Base-by-base conservation (phyloP, 169 alveolate species). In the Plasmodium reichenowi region DNA sequence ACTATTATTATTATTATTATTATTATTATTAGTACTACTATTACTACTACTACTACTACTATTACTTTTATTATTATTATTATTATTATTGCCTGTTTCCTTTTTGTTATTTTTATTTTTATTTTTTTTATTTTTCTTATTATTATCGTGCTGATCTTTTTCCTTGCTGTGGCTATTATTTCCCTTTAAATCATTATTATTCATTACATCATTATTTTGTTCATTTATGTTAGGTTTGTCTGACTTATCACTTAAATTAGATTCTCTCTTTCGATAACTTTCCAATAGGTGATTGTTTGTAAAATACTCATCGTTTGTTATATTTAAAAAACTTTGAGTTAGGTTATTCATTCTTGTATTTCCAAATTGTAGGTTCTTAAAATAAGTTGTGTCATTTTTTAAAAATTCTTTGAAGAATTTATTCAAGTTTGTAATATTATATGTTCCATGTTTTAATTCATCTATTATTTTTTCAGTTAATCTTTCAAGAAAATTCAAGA, bases 401-500 rank as follows among this genome's bases (percentile, higher is more conserved):
- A 72, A 26, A 43, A 86, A 62, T 47, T 86, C 92, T 54, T 54
- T 86, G 66, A 86, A 86, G 66, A 86, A 72, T 59, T 38, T 86
- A 71, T 70, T 70, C 45, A 86, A 86, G 32, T 62, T 59, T 13
- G 60, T 71, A 43, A 86, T 86, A 26, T 86, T 72, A 29, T 59
- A 47, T 29, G 73, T 26, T 4, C 92, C 92, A 71, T 72, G 59
- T 64, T 72, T 86, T 71, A 86, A 38, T 26, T 52, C 86, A 64
- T 86, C 88, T 6, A 24, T 3, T 75, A 86, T 86, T 72, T 72
- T 70, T 6, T 86, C 76, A 48, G 22, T 59, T 72, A 72, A 4
- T 64, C 88, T 45, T 59, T 86, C 92, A 56, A 86, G 87, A 29
- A 86, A 86, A 24, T 72, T 86, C 32, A 86, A 59, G 50, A 86